These are phyloP conservation scores for Porodaedalea pini DNA, from an alignment of 1,284 basidiomycete genomes.

Conservation along the genomic window DNA sequence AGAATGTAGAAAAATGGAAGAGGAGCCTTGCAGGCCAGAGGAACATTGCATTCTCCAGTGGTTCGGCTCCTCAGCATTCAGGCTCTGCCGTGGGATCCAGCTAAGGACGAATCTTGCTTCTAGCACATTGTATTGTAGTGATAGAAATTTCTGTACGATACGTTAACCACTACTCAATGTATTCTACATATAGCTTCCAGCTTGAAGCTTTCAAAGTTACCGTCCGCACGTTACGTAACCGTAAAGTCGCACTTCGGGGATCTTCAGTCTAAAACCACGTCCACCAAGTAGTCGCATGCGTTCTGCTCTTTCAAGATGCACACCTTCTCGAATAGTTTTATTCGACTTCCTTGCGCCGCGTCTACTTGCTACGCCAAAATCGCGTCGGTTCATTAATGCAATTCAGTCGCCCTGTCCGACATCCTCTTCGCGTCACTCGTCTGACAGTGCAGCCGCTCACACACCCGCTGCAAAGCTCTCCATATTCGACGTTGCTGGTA, in stretches of 20 bases:
- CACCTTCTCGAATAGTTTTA: background rate
- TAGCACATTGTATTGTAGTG: background rate
- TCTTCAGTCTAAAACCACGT: too few relatives aligned
- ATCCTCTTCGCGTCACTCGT: background rate
- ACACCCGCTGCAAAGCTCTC: background rate
- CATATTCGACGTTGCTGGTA: slow-evolving; percentile 1
- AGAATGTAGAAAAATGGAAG: slow-evolving; percentile 40
- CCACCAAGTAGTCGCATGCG: background rate
- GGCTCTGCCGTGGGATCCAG: too few relatives aligned
- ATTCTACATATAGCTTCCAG: too few relatives aligned
- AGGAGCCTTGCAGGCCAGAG: slow-evolving; percentile 4
- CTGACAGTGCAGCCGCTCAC: background rate
- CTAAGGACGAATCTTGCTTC: too few relatives aligned
- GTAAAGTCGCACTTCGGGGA: too few relatives aligned
- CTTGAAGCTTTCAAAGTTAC: too few relatives aligned
- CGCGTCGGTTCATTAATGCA: background rate
- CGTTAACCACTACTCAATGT: slow-evolving; percentile 11
- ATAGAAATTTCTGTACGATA: background rate
- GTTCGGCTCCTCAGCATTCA: background rate
- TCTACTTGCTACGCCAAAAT: background rate
- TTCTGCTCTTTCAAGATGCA: background rate
- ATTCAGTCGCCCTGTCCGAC: background rate
- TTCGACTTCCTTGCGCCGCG: slow-evolving; percentile 19
- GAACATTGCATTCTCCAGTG: background rate
- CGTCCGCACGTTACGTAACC: too few relatives aligned